These are phyloP conservation scores for Juglanconis sp. DNA, from an alignment of 2,329 filamentous ascomycete species.

Conservation along the genomic window DNA sequence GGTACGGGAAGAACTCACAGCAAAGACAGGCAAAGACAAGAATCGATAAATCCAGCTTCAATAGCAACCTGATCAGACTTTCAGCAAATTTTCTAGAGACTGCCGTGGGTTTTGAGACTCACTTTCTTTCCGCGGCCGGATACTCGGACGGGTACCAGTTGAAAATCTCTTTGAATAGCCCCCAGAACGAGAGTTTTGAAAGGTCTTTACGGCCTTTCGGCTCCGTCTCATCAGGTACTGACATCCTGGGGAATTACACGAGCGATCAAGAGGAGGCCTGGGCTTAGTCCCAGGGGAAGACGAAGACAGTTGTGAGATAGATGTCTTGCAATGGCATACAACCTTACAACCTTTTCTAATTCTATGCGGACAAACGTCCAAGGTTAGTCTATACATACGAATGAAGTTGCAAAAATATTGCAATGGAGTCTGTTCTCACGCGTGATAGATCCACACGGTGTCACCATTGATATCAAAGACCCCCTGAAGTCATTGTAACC, in stretches of 20 bases:
- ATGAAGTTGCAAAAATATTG: too few species aligned
- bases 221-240: background rate
- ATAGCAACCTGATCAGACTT: constrained; percentile 24
- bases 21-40: constrained; percentile 31
- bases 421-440: background rate
- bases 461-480: constrained; percentile 8
- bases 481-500: background rate
- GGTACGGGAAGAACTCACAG: constrained; percentile 23
- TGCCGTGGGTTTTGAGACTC: background rate
- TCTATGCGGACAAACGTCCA: too few species aligned
- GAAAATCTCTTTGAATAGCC: constrained; percentile 31
- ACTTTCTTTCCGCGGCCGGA: constrained; percentile 29
- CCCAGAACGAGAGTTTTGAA: constrained; percentile 19
- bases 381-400: too few species aligned
- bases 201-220: background rate
- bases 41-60: constrained; percentile 32
- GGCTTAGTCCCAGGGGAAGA: too few species aligned
- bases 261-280: background rate
- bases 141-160: constrained; percentile 33
- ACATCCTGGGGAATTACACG: background rate
- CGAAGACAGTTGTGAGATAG: too few species aligned
- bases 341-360: background rate
- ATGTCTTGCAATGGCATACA: too few species aligned
- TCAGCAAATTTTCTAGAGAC: background rate
- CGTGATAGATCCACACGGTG: constrained; percentile 7